phyloP scores from a whole-genome alignment of 2,329 filamentous ascomycete species.

The Arthrinium phaeospermum region DNA sequence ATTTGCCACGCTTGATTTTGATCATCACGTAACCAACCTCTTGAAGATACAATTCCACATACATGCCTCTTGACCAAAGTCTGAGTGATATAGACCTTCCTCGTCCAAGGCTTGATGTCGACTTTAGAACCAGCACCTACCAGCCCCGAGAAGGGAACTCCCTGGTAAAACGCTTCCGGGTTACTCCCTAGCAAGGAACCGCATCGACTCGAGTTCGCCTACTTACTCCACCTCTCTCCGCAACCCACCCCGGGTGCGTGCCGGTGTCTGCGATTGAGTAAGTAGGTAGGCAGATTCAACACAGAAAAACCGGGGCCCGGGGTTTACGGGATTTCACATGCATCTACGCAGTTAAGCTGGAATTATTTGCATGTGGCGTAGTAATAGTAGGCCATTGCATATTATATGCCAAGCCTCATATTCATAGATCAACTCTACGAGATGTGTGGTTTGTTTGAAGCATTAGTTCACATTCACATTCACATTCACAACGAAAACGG shows the following conservation, averaged over 20 bases:
- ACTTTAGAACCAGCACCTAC: neutral
- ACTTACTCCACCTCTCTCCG: neutral
- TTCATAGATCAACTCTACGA: neutral
- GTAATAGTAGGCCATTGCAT: neutral
- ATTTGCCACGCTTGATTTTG: neutral
- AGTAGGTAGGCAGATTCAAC: neutral
- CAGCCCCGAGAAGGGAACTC: neutral
- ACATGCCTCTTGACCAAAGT: neutral
- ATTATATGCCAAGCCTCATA: neutral
- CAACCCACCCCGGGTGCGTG: neutral
- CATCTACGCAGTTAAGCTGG: too few species aligned
- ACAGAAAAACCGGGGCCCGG: neutral
- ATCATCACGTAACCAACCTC: too few species aligned
- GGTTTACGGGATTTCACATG: neutral
- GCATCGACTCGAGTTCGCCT: neutral
- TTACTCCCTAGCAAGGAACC: neutral
- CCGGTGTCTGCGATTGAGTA: conserved; percentile 2
- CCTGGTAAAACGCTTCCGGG: neutral
- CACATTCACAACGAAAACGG: neutral
- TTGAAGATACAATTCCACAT: neutral
- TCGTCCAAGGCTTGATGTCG: neutral
- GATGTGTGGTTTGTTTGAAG: neutral
- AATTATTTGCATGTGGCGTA: too few species aligned
- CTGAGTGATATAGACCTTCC: neutral
- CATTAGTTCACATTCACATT: neutral